These are phyloP conservation scores for Conidiobolus incongruus DNA, from an alignment of 371 early-diverging fungal species.

Conservation along the genomic window DNA sequence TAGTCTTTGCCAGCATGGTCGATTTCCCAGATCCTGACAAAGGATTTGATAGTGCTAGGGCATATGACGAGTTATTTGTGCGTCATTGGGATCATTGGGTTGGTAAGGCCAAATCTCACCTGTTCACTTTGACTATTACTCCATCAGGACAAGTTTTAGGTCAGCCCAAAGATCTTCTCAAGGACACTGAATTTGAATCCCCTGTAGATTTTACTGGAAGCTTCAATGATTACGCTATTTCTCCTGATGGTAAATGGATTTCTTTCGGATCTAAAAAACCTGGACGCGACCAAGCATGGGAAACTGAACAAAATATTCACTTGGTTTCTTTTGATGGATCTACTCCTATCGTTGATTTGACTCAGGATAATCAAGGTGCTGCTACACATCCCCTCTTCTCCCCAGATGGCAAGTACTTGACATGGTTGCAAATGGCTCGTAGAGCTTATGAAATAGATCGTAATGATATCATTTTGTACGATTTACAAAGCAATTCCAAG, in stretches of 20 bases:
- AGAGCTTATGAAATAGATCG: constrained; percentile 68
- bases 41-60: constrained; percentile 20
- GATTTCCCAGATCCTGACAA: constrained; percentile 17
- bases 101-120: constrained; percentile 24
- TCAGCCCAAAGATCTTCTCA: constrained; percentile 22
- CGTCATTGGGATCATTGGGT: constrained; percentile 45
- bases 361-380: constrained; percentile 31
- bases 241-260: constrained; percentile 34
- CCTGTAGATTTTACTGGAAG: constrained; percentile 29
- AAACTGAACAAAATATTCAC: constrained; percentile 46
- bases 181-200: constrained; percentile 13
- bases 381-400: constrained; percentile 35
- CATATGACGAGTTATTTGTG: constrained; percentile 35
- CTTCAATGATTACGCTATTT: constrained; percentile 26
- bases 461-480: constrained; percentile 29
- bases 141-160: constrained; percentile 11
- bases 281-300: constrained; percentile 44
- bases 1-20: constrained; percentile 26
- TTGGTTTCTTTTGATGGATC: constrained; percentile 25
- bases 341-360: constrained; percentile 17
- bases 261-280: constrained; percentile 48
- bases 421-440: too few species aligned
- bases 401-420: constrained; percentile 23
- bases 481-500: constrained; percentile 8
- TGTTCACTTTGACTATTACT: too few species aligned